Percentiles rank a stretch among this genome's conserved stretches.
These are phyloP conservation scores for Mucor lusitanicus DNA, from an alignment of 371 early-diverging fungal species.

Conservation along the genomic window DNA sequence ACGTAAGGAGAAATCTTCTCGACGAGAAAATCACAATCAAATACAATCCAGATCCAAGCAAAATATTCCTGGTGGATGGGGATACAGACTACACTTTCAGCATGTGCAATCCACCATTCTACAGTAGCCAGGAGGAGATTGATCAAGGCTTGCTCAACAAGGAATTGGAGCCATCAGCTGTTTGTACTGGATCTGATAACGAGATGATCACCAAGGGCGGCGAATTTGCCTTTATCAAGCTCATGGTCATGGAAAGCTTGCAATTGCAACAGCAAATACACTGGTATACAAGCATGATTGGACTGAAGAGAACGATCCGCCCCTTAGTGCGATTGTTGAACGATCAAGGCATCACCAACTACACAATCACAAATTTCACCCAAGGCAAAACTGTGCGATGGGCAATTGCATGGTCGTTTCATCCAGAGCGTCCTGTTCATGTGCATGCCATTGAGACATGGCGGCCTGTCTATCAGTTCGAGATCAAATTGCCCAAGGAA, in stretches of 20 bases:
- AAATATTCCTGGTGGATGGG: slow-evolving; percentile 26
- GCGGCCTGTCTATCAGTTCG: slow-evolving; percentile 37
- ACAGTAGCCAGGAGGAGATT: slow-evolving; percentile 48
- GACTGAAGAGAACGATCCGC: slow-evolving; percentile 52
- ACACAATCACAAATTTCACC: slow-evolving; percentile 52
- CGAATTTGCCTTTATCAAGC: slow-evolving; percentile 59
- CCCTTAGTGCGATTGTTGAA: slow-evolving; percentile 40
- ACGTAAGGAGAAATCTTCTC: slow-evolving; percentile 56
- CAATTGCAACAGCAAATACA: slow-evolving; percentile 33
- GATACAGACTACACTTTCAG: slow-evolving; percentile 48
- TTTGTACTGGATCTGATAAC: slow-evolving; percentile 55
- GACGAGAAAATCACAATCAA: slow-evolving; percentile 43
- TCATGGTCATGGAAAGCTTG: slow-evolving; percentile 63
- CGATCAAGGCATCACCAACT: slow-evolving; percentile 40
- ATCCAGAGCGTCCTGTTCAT: slow-evolving; percentile 31
- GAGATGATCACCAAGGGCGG: slow-evolving; percentile 76
- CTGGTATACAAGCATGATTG: slow-evolving; percentile 73
- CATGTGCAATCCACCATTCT: slow-evolving; percentile 83
- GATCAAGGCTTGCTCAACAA: slow-evolving; percentile 43
- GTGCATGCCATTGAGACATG: slow-evolving; percentile 25
- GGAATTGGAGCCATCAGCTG: slow-evolving; percentile 47
- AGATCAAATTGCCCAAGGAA: slow-evolving; percentile 13
- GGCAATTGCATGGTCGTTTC: slow-evolving; percentile 71
- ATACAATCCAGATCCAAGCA: slow-evolving; percentile 32
- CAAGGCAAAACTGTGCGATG: slow-evolving; percentile 65